Conservation (phyloP, 2,329 filamentous ascomycete species). For the Sclerotinia spermophila region DNA sequence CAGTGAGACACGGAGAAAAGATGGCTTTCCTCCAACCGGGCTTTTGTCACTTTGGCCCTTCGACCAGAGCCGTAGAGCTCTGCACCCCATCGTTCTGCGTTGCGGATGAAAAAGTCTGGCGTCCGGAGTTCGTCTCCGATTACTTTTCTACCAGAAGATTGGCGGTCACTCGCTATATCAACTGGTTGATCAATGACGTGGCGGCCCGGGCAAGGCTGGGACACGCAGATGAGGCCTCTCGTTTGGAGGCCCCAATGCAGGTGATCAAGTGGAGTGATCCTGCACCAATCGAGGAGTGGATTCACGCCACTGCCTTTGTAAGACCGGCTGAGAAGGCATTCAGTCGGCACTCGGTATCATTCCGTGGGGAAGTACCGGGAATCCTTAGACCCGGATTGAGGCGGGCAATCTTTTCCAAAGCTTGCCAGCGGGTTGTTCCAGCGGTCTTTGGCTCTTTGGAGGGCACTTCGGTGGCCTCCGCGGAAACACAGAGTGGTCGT, state of each 20-base stretch:
- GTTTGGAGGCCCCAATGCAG: background rate
- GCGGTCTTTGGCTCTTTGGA: conserved; percentile 2
- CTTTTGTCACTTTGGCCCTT: background rate
- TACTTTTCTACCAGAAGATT: background rate
- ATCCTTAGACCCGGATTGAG: conserved; percentile 10
- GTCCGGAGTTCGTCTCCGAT: conserved; percentile 2
- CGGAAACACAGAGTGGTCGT: background rate
- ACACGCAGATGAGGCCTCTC: background rate
- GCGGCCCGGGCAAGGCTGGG: background rate
- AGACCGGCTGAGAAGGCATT: background rate
- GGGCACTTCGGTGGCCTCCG: background rate
- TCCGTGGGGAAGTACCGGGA: background rate
- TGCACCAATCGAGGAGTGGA: conserved; percentile 1
- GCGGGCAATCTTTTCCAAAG: background rate
- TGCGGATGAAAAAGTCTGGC: background rate
- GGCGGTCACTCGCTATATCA: conserved; percentile 2
- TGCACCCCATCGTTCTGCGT: conserved; percentile 1
- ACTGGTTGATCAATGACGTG: background rate
- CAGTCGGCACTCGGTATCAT: conserved; percentile 2
- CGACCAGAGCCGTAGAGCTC: background rate
- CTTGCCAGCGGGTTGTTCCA: background rate
- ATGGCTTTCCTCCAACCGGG: background rate
- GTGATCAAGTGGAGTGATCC: background rate
- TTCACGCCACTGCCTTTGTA: background rate
- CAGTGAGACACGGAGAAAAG: background rate